Evolutionary conservation across 176 grass and related monocot species (phyloP).

Genomic region (Oryza glumipatula): DNA sequence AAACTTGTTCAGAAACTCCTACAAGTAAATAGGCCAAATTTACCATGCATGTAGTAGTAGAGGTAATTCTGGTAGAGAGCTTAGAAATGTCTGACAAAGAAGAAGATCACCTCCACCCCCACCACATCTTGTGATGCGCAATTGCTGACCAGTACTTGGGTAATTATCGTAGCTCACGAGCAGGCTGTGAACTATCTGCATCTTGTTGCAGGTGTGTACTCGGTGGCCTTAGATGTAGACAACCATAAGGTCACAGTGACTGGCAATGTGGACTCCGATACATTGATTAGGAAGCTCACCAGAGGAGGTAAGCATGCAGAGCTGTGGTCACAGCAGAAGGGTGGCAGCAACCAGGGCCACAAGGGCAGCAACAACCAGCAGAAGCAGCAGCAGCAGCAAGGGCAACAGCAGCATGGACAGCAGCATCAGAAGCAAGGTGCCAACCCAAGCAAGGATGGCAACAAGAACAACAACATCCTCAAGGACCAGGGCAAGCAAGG

Average conservation of each 20-base stretch:
- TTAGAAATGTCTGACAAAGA: slow-evolving; percentile 17
- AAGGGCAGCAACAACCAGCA: slow-evolving; percentile 52
- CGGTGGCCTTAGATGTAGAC: slow-evolving; percentile 82
- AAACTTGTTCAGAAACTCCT: neutral
- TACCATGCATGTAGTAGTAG: neutral
- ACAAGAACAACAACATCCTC: slow-evolving; percentile 50
- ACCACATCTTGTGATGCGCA: slow-evolving; percentile 33
- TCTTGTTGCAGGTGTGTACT: slow-evolving; percentile 79
- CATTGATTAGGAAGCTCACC: slow-evolving; percentile 79
- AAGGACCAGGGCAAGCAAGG: slow-evolving; percentile 78
- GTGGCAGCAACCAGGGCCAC: slow-evolving; percentile 59
- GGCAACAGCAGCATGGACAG: slow-evolving; percentile 48
- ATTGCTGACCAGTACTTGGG: neutral
- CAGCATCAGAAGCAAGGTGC: slow-evolving; percentile 61
- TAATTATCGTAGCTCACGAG: slow-evolving; percentile 50
- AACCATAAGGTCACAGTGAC: slow-evolving; percentile 88
- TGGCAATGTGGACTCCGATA: slow-evolving; percentile 67
- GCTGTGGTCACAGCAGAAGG: slow-evolving; percentile 78
- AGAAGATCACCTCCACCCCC: slow-evolving; percentile 7
- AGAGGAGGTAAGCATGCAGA: slow-evolving; percentile 88
- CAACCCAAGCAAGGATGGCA: slow-evolving; percentile 46
- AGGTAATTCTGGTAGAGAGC: slow-evolving; percentile 30
- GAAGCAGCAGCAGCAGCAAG: slow-evolving; percentile 50
- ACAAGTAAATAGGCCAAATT: neutral
- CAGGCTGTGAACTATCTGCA: slow-evolving; percentile 38